These are phyloP conservation scores for Sclerotinia spermophila DNA, from an alignment of 2,329 filamentous ascomycete species.

Conservation along the genomic window DNA sequence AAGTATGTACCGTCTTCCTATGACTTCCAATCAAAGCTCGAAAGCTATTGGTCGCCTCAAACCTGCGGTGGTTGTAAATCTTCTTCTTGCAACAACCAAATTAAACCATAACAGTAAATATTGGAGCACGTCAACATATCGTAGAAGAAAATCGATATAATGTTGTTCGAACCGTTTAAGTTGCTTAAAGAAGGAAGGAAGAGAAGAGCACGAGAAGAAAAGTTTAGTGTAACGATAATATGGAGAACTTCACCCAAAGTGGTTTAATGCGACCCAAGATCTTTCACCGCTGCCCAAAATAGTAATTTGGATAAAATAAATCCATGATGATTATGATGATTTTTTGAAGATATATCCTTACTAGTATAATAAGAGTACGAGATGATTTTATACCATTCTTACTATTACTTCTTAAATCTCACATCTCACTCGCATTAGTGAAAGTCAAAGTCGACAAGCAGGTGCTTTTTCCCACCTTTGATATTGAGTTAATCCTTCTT, in stretches of 20 bases:
- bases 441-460: background rate
- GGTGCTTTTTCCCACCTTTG: background rate
- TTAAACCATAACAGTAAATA: conserved; percentile 8
- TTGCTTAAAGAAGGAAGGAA: conserved; percentile 29
- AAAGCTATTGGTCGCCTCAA: conserved; percentile 39
- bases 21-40: conserved; percentile 37
- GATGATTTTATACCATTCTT: background rate
- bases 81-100: conserved; percentile 37
- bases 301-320: background rate
- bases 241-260: background rate
- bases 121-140: conserved; percentile 35
- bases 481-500: background rate
- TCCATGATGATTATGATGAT: background rate
- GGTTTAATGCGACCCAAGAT: background rate
- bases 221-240: background rate
- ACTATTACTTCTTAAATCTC: background rate
- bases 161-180: conserved; percentile 34
- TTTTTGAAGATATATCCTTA: background rate
- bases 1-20: conserved; percentile 36
- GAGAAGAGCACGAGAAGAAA: background rate
- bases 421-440: background rate
- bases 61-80: conserved; percentile 34
- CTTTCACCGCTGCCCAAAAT: conserved; percentile 3
- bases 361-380: background rate
- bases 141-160: conserved; percentile 27